Evolutionary conservation across 441 rosid genomes (phyloP).

Genomic region (Euphorbia corollata): DNA sequence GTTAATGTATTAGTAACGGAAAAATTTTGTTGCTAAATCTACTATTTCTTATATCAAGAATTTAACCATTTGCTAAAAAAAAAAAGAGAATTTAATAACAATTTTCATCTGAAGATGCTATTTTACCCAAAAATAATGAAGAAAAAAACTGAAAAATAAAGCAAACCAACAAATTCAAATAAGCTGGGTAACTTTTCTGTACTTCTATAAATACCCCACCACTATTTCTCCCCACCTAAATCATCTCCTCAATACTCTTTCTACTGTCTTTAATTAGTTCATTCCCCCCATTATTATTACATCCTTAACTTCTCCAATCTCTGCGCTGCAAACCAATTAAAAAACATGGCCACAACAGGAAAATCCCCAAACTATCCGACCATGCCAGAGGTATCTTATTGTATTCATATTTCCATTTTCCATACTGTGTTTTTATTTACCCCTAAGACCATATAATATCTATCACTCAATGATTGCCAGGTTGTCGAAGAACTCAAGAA

Average conservation of each 20-base stretch:
- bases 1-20: too few species aligned
- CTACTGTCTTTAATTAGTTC: neutral
- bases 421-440: neutral
- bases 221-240: neutral
- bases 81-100: neutral
- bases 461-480: conserved; percentile 23
- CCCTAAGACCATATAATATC: neutral
- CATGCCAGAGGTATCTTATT: conserved; percentile 54
- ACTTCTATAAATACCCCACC: conserved; percentile 4
- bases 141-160: neutral
- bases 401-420: too few species aligned
- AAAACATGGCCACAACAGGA: conserved; percentile 32
- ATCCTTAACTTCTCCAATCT: neutral
- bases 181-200: neutral
- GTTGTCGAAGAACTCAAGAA: conserved; percentile 66
- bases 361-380: conserved; percentile 38
- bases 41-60: too few species aligned
- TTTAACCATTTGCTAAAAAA: too few species aligned
- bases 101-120: neutral
- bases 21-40: too few species aligned
- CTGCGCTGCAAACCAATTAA: conserved; percentile 5
- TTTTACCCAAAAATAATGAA: neutral
- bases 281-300: neutral
- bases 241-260: neutral
- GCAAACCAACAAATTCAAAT: neutral